phyloP scores from a whole-genome alignment of 768 basidiomycete genomes.

The Xerocomus potaroensis region DNA sequence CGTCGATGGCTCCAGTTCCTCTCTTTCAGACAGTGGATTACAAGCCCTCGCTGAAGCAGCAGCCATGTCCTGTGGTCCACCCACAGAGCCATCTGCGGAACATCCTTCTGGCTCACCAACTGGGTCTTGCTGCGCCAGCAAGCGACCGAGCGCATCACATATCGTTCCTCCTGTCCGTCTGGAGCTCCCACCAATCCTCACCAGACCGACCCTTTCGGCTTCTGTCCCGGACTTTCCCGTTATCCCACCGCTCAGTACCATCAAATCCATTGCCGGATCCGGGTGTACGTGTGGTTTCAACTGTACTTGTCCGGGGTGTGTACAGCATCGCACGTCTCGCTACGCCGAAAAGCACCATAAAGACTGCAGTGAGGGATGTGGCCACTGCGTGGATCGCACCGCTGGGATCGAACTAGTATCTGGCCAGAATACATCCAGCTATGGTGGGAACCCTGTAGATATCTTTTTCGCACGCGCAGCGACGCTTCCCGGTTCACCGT shows the following conservation, averaged over 20 bases:
- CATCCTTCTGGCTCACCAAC: constrained; percentile 7
- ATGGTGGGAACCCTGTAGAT: constrained; percentile 43
- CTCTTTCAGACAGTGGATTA: constrained; percentile 20
- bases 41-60: constrained; percentile 37
- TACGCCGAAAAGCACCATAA: constrained; percentile 36
- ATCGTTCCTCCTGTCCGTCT: constrained; percentile 24
- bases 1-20: constrained; percentile 4
- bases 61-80: constrained; percentile 17
- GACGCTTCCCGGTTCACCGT: constrained; percentile 59
- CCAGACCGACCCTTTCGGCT: constrained; percentile 18
- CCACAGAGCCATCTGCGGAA: constrained; percentile 2
- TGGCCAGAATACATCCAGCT: constrained; percentile 6
- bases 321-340: constrained; percentile 58
- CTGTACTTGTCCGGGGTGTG: constrained; percentile 72
- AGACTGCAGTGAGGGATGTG: constrained; percentile 50
- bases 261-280: constrained; percentile 57
- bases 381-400: constrained; percentile 56
- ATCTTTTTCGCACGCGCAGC: constrained; percentile 65
- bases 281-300: constrained; percentile 68
- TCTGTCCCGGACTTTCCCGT: constrained; percentile 43
- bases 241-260: constrained; percentile 58
- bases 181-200: constrained; percentile 48
- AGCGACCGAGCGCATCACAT: background rate
- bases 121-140: constrained; percentile 21
- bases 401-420: constrained; percentile 42